These are phyloP conservation scores for Sporothrix luriei DNA, from an alignment of 2,329 filamentous ascomycete genomes.

Conservation along the genomic window DNA sequence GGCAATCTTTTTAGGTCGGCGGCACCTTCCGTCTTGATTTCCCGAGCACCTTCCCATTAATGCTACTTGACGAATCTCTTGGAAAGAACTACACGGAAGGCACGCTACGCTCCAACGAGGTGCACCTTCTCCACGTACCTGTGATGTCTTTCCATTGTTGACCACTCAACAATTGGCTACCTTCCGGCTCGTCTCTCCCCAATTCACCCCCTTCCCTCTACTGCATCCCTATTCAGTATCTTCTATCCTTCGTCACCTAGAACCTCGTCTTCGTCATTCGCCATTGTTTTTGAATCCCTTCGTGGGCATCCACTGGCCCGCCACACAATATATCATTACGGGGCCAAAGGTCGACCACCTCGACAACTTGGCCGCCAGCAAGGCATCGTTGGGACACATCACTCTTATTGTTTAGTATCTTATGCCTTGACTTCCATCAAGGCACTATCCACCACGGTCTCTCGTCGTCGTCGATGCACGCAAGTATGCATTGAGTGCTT, in stretches of 20 bases:
- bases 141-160: neutral
- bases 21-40: slow-evolving; percentile 11
- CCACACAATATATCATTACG: slow-evolving; percentile 19
- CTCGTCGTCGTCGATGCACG: neutral
- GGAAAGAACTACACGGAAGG: neutral
- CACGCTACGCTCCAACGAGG: no score
- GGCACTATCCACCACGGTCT: neutral
- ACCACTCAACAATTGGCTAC: slow-evolving; percentile 21
- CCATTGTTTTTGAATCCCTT: slow-evolving; percentile 11
- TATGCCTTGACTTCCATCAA: neutral
- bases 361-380: neutral
- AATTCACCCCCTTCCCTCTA: neutral
- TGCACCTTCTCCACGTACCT: slow-evolving; percentile 6
- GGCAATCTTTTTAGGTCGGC: neutral
- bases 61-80: no score
- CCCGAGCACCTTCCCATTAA: neutral
- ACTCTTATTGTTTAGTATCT: slow-evolving; percentile 28
- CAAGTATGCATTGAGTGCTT: neutral
- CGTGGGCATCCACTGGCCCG: slow-evolving; percentile 5
- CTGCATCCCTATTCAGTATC: slow-evolving; percentile 4
- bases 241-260: neutral
- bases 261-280: neutral
- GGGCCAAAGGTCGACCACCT: neutral
- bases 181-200: neutral
- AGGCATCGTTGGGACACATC: neutral